Evolutionary conservation across 2,329 filamentous ascomycete genomes (phyloP), one percentile per base, ranked within the genome.

Genomic region (Phyllosticta capitalensis): DNA sequence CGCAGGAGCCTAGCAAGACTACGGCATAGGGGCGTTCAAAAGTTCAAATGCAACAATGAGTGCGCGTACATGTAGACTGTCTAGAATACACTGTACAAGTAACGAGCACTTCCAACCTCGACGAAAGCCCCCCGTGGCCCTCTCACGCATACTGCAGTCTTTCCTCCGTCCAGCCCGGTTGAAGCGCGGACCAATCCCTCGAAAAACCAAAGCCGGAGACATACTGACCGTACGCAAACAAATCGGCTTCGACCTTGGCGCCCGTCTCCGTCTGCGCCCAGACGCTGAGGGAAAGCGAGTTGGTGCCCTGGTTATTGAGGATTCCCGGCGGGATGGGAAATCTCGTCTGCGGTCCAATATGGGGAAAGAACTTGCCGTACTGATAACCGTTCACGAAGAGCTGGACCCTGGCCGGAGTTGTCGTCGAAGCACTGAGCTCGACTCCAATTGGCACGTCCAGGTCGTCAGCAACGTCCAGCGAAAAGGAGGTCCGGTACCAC

Each of bases 361-460:
- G 77, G 0, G 83, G 82, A 61, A 81, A 79, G 65, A 79, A 86
- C 7, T 81, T 77, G 1, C 80, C 83, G 63, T 83, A 86, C 65
- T 85, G 83, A 20, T 60, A 60, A 26, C 83, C 83, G 59, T 86
- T 86, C n/a, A 86, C 78, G 59, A 83, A 86, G 2, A 86, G 67
- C 64, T 83, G 77, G 0, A 78, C 80, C 10, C 83, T 76, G 12
- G 54, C 54, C 0, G 71, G 68, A 0, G 78, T 73, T n/a, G 38
- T 45, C 38, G 38, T 45, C 12, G 38, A 45, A 0, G 80, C 78
- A 0, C 75, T 76, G 2, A 86, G 70, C 2, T 76, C 72, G 65
- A 86, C 81, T 0, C 80, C 80, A 28, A 86, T 74, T 0, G 81
- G 81, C 0, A 83, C 78, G 59, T 86, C 83, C 0, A 83, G 66